Evolutionary conservation across 2,329 filamentous ascomycete species (phyloP), one percentile per base, ranked within the genome.

Genomic region (Xylariaceae sp.): DNA sequence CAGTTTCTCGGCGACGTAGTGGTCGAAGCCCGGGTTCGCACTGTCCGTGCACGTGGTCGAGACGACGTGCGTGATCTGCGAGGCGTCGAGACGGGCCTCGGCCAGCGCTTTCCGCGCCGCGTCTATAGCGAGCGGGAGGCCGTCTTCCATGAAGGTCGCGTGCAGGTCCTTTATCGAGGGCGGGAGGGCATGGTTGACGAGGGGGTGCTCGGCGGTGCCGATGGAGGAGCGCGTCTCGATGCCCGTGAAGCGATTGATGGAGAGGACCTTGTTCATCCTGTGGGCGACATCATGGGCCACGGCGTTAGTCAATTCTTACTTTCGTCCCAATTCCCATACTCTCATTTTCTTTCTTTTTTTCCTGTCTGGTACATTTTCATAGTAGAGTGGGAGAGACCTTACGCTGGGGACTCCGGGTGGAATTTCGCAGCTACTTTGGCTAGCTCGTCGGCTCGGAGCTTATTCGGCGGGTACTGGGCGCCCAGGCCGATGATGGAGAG

Each of bases 21-120:
- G 83, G 65, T 88, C 86, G 68, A 84, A 88, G 1, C 86, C 86
- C 0, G 86, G 86, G 68, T 88, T 88, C 13, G 85, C 84, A 63
- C 84, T 87, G 69, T 88, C 83, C 7, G 86, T 89, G 69, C 86
- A 88, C 4, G 85, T 88, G 0, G 85, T 87, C 23, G 84, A 82
- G 7, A 89, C 84, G 47, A 88, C 77, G 66, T 89, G 86, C 2
- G 85, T 89, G 62, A 89, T 84, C 55, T 84, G 75, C 2, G 69
- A 68, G 0, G 78, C 69, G 48, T 79, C 76, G 48, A 85, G 70
- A 13, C 76, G 74, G 4, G 83, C 81, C 69, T 86, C 83, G 6
- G 74, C 72, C 8, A 85, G 75, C 4, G 83, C 84, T 69, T 83
- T 82, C 30, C 75, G 74, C 18, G 81, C 76, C 1, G 84, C 84